Evolutionary conservation across 345 rosid species (phyloP), one percentile per base, ranked within the genome.

Genomic region (Populus ilicifolia): DNA sequence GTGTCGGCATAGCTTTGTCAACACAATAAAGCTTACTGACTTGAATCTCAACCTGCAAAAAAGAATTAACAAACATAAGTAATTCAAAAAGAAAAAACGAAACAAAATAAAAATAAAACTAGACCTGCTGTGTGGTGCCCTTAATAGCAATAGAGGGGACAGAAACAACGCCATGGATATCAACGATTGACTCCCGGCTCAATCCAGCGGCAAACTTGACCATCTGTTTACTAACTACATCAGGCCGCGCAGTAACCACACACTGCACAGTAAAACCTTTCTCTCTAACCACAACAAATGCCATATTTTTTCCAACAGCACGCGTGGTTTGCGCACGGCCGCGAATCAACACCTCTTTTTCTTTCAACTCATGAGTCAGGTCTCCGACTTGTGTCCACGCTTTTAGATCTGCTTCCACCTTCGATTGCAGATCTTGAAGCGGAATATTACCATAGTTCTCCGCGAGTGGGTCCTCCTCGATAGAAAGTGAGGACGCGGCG

Each of bases 251-350:
- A 5, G 83, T 77, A 35, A 79, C 89, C 67, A 95, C 93, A 63
- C 96, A 92, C 79, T 95, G 98, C 21, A 92, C 97, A 0, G 97
- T 92, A 70, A 80, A 90, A 0, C 93, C 94, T 35, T 35, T 84
- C 81, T 91, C 85, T 50, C 97, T 87, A 74, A 96, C 87, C 38
- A 87, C 89, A 72, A 92, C 75, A 69, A 96, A 92, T 0, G 91
- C 89, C 83, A 88, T 75, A 35, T 92, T 92, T 74, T 72, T 83
- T 8, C 96, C 85, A 0, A 81, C 80, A 0, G 93, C 78, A 8
- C 96, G 86, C 39, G 81, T 81, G 50, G 89, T 86, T 67, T 96
- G 87, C 1, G 84, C 92, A 6, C 93, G 79, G 4, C 98, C 98
- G 8, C 96, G 80, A n/a, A 92, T 81, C 59, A 89, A 73, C 21